These are phyloP conservation scores for Niveomyces coronatus DNA, from an alignment of 2,329 filamentous ascomycete genomes.

Conservation along the genomic window DNA sequence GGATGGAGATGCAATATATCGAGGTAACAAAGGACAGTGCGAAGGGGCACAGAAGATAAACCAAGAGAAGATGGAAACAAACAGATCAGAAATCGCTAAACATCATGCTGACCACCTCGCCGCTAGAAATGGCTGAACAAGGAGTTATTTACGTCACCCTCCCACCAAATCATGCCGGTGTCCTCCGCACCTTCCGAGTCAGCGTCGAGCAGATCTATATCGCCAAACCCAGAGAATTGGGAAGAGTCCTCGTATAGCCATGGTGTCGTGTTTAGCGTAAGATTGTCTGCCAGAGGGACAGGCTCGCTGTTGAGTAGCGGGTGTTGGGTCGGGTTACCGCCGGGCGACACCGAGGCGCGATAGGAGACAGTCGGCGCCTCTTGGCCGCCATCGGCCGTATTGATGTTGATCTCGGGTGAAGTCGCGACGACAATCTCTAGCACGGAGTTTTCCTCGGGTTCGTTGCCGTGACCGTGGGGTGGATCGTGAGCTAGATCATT, in stretches of 20 bases:
- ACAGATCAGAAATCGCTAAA: too few species aligned
- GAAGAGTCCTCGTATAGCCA: constrained; percentile 33
- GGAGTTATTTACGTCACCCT: constrained; percentile 27
- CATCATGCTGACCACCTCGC: neutral
- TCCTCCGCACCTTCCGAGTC: constrained; percentile 16
- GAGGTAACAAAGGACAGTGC: too few species aligned
- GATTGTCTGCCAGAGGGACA: constrained; percentile 21
- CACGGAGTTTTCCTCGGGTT: constrained; percentile 25
- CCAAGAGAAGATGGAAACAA: neutral
- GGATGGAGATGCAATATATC: too few species aligned
- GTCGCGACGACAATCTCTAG: constrained; percentile 41
- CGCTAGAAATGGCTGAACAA: constrained; percentile 28
- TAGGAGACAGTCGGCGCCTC: constrained; percentile 33
- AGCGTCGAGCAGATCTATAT: constrained; percentile 23
- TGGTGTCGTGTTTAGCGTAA: constrained; percentile 31
- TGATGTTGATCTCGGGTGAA: constrained; percentile 39
- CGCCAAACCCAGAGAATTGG: constrained; percentile 27
- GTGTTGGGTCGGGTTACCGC: constrained; percentile 16
- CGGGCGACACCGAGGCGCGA: constrained; percentile 18
- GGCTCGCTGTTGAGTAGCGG: constrained; percentile 20
- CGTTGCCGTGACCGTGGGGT: constrained; percentile 21
- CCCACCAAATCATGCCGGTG: constrained; percentile 28
- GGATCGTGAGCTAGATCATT: constrained; percentile 33
- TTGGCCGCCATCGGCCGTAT: constrained; percentile 40
- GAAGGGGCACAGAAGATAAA: too few species aligned